Evolutionary conservation across 192 early-diverging fungal genomes (phyloP).

Genomic region (Backusella parvicylindrica): DNA sequence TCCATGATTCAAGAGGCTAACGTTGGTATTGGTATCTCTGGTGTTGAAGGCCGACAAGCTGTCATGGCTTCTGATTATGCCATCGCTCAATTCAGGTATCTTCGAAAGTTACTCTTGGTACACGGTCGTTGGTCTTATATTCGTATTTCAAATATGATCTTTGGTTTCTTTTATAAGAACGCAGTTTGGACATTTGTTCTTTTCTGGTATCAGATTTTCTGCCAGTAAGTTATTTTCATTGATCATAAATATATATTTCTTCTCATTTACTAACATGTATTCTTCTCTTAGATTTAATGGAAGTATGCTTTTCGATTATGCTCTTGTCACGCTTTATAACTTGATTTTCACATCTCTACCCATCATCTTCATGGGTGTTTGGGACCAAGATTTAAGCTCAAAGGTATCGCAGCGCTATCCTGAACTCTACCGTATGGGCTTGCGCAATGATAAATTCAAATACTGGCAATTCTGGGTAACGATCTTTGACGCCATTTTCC

Average conservation of each 20-base stretch:
- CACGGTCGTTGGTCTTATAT: constrained; percentile 94
- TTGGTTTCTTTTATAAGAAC: constrained; percentile 96
- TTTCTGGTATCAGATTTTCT: constrained; percentile 90
- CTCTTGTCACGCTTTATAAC: constrained; percentile 89
- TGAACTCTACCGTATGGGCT: constrained; percentile 75
- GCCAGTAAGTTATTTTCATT: constrained; percentile 47
- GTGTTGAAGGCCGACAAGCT: constrained; percentile 93
- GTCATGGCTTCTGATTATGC: constrained; percentile 92
- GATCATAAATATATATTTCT: not conserved
- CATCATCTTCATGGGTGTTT: constrained; percentile 63
- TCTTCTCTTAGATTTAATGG: constrained; percentile 60
- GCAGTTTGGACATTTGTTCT: constrained; percentile 84
- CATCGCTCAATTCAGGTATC: constrained; percentile 85
- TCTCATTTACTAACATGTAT: not conserved
- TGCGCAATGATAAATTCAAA: constrained; percentile 71
- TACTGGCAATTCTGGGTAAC: constrained; percentile 72
- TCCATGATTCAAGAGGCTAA: constrained; percentile 98
- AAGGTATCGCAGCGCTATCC: constrained; percentile 67
- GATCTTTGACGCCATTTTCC: constrained; percentile 66
- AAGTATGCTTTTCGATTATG: constrained; percentile 78
- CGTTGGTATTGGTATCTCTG: constrained; percentile 91
- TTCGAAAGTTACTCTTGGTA: constrained; percentile 81
- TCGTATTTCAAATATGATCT: constrained; percentile 80
- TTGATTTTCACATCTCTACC: constrained; percentile 85
- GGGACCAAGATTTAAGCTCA: constrained; percentile 81